phyloP scores from a whole-genome alignment of 1,139 yeast species.

The Suhomyces anneliseae region DNA sequence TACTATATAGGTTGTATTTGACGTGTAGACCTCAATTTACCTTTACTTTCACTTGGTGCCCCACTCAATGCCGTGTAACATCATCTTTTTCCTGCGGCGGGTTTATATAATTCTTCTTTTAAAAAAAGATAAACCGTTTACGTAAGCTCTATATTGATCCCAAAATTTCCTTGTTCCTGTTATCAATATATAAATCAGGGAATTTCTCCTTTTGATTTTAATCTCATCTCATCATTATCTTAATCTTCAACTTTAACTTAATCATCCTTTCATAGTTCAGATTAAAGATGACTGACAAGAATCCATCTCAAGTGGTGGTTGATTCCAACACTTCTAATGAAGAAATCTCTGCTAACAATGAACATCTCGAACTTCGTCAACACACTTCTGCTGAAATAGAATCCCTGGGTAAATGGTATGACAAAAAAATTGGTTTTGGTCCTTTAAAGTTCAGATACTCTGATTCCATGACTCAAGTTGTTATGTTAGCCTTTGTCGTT shows the following conservation, averaged over 20 bases:
- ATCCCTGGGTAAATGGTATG: conserved; percentile 43
- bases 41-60: not conserved
- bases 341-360: conserved; percentile 10
- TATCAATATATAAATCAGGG: not conserved
- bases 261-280: not conserved
- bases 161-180: not conserved
- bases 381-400: conserved; percentile 32
- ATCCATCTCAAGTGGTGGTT: conserved; percentile 10
- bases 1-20: not conserved
- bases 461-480: conserved; percentile 44
- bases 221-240: not conserved
- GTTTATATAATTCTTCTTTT: not conserved
- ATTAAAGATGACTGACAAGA: not conserved
- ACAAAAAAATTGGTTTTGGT: conserved; percentile 21
- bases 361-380: conserved; percentile 27
- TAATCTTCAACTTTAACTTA: not conserved
- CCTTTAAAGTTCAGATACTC: conserved; percentile 38
- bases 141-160: conserved; percentile 4
- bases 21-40: not conserved
- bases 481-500: conserved; percentile 49
- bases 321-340: conserved; percentile 9
- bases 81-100: conserved; percentile 1
- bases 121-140: conserved; percentile 4
- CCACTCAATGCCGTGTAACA: conserved; percentile 11
- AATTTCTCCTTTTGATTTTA: not conserved